A percentile compares a stretch with the other conserved stretches of the same genome.
Conservation (phyloP, 2,329 filamentous ascomycete genomes). For the Leptographium wingfieldii region DNA sequence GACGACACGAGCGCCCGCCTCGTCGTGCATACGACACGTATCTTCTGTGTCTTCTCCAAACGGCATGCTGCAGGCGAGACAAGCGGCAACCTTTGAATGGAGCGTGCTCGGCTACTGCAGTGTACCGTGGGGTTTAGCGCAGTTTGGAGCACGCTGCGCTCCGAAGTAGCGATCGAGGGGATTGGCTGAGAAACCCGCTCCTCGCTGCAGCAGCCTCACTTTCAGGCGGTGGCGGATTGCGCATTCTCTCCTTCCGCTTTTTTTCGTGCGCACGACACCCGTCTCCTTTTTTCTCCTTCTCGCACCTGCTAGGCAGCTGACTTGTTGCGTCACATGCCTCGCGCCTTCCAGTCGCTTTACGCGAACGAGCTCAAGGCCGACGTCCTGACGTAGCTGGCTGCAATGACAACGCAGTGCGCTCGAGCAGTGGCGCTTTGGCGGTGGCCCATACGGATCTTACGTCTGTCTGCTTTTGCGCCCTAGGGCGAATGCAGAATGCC, state of each 20-base stretch:
- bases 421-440: not conserved
- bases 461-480: too few relatives aligned
- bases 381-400: not conserved
- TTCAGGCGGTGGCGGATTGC: not conserved
- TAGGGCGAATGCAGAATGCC: too few relatives aligned
- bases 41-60: not conserved
- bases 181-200: not conserved
- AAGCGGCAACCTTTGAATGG: not conserved
- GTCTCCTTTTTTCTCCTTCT: not conserved
- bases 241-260: not conserved
- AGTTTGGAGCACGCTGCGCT: conserved; percentile 8
- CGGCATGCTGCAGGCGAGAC: not conserved
- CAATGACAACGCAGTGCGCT: not conserved
- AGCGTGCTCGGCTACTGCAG: not conserved
- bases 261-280: not conserved
- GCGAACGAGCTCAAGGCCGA: not conserved
- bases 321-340: not conserved
- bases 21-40: conserved; percentile 4
- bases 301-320: not conserved
- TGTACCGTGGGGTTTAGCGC: conserved; percentile 3
- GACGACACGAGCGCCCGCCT: not conserved
- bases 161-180: not conserved
- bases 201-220: conserved; percentile 5
- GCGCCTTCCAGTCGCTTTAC: not conserved
- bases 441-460: not conserved